These are phyloP conservation scores for Platanthera zijinensis DNA, from an alignment of 106 monocot genomes.

Conservation along the genomic window DNA sequence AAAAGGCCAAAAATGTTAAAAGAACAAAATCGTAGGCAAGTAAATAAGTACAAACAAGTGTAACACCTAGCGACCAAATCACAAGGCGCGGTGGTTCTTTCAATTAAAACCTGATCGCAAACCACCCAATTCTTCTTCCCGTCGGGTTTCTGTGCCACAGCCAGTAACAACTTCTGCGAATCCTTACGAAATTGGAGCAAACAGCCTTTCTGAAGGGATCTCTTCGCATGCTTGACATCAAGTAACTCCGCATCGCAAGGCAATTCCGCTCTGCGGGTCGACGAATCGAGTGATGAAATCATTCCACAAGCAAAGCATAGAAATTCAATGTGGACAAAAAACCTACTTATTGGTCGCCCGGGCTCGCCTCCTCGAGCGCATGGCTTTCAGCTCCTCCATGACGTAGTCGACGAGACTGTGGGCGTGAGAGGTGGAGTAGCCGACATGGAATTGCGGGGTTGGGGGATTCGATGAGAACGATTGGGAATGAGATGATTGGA, in stretches of 20 bases:
- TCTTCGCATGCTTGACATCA: slow-evolving; percentile 52
- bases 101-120: slow-evolving; percentile 80
- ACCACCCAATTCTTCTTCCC: slow-evolving; percentile 99
- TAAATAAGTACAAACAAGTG: slow-evolving; percentile 7
- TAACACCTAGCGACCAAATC: slow-evolving; percentile 40
- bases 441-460: slow-evolving; percentile 7
- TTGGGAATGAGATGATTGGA: background rate
- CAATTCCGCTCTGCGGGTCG: slow-evolving; percentile 38
- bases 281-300: background rate
- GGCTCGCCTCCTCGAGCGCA: slow-evolving; percentile 21
- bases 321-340: background rate
- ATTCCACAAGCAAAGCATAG: background rate
- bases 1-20: background rate
- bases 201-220: slow-evolving; percentile 61
- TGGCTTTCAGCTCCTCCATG: slow-evolving; percentile 43
- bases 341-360: slow-evolving; percentile 35
- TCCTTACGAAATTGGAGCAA: slow-evolving; percentile 91
- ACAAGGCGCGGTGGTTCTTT: slow-evolving; percentile 34
- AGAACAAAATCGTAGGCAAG: background rate
- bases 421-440: slow-evolving; percentile 1
- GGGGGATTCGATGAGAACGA: background rate
- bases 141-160: slow-evolving; percentile 84
- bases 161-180: slow-evolving; percentile 71
- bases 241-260: slow-evolving; percentile 44
- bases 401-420: slow-evolving; percentile 50